Evolutionary conservation across 2,329 filamentous ascomycete species (phyloP), one percentile per base, ranked within the genome.

Genomic region (Colletotrichum chrysophilum): DNA sequence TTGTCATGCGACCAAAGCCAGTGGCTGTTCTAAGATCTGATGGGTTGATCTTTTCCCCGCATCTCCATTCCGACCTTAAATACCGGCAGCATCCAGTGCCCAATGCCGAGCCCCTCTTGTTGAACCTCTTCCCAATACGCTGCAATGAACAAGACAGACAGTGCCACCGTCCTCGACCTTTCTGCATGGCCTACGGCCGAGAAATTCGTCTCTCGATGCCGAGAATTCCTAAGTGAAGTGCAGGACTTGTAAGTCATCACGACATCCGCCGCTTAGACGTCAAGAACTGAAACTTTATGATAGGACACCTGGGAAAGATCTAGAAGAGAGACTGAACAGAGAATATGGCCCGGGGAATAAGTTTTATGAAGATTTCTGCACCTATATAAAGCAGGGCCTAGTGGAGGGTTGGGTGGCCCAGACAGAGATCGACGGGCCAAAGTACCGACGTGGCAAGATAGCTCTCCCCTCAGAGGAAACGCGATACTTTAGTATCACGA

Each of bases 401-500:
- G 36, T 80, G 7, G 86, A 89, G 77, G 86, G 86, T 56, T 89
- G 87, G 87, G 83, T 87, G 1, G 87, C 87, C 4, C 82, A 82
- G 38, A 84, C 82, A 24, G 84, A 86, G 75, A 78, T 89, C 58
- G 82, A 86, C 48, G 88, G 88, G 2, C 83, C 81, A 12, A 86
- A 85, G 76, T 90, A 90, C 76, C 86, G 87, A 2, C 85, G 87
- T 7, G 84, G 83, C 10, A 88, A 87, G 71, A 86, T 91, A 74
- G 80, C 84, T 55, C 77, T 86, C 7, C 90, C 89, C 2, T 84
- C 81, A 3, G 81, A 84, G 10, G 83, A 85, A 43, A 91, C 86
- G 32, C 84, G 86, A 26, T 91, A 84, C 80, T 89, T 91, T 80
- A 88, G 86, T 78, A 90, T 91, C 79, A 91, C 90, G 4, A 88